These are phyloP conservation scores for Polygonum maritimum DNA, from an alignment of 148 eudicot genomes.

Conservation along the genomic window DNA sequence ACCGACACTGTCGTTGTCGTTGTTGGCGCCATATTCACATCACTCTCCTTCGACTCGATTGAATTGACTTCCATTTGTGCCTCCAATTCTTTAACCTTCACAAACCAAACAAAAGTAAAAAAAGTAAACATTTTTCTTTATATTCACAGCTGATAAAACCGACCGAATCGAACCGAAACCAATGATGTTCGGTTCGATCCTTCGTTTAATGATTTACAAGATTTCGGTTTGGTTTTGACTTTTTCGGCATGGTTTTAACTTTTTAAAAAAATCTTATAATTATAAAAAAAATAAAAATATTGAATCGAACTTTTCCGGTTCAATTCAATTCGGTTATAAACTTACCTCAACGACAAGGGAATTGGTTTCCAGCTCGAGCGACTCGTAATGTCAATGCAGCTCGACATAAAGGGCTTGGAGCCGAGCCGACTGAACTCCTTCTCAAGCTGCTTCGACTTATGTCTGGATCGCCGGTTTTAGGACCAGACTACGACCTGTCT, in stretches of 20 bases:
- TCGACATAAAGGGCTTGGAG: not conserved
- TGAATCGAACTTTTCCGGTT: too few species aligned
- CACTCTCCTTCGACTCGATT: not conserved
- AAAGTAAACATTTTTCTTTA: too few species aligned
- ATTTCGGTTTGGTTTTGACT: too few species aligned
- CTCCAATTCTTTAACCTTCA: not conserved
- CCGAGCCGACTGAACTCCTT: not conserved
- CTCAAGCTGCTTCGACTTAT: conserved; percentile 8
- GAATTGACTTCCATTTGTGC: not conserved
- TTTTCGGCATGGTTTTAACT: too few species aligned
- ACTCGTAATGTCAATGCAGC: not conserved
- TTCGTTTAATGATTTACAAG: too few species aligned
- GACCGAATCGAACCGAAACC: too few species aligned
- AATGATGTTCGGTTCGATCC: too few species aligned
- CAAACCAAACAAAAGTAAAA: too few species aligned
- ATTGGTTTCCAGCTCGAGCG: not conserved
- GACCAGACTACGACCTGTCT: conserved; percentile 9
- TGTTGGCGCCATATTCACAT: not conserved
- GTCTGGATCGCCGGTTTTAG: conserved; percentile 1
- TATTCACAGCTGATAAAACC: too few species aligned
- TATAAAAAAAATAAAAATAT: too few species aligned
- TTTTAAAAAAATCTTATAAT: too few species aligned
- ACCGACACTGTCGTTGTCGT: not conserved
- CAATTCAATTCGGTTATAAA: too few species aligned
- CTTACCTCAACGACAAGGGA: not conserved